Conservation (phyloP, 2,329 filamentous ascomycete genomes). For the Tolypocladium nubicola region DNA sequence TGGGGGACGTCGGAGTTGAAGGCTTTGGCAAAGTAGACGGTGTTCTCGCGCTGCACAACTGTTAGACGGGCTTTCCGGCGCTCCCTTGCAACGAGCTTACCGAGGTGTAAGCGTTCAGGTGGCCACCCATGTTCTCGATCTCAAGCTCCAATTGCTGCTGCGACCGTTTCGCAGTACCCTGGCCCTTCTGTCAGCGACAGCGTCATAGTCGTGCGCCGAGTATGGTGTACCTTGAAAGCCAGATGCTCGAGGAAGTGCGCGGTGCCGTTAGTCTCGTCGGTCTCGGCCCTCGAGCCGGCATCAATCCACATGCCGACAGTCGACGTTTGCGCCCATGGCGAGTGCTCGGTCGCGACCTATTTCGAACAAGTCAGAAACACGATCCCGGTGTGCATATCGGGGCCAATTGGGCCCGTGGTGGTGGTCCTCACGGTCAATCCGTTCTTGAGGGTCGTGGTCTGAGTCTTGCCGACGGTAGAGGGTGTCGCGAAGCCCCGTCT, state of each 20-base stretch:
- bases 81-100: slow-evolving; percentile 45
- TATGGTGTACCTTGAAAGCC: slow-evolving; percentile 80
- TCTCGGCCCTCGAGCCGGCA: slow-evolving; percentile 95
- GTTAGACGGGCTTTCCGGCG: slow-evolving; percentile 13
- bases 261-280: slow-evolving; percentile 96
- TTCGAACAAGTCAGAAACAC: slow-evolving; percentile 15
- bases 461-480: slow-evolving; percentile 69
- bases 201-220: neutral
- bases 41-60: slow-evolving; percentile 76
- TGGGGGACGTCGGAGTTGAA: slow-evolving; percentile 97
- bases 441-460: slow-evolving; percentile 94
- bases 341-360: slow-evolving; percentile 96
- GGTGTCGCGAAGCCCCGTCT: slow-evolving; percentile 86
- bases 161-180: slow-evolving; percentile 89
- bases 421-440: slow-evolving; percentile 71
- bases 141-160: slow-evolving; percentile 98
- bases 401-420: slow-evolving; percentile 26
- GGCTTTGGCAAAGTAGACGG: slow-evolving; percentile 98
- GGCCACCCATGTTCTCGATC: slow-evolving; percentile 99
- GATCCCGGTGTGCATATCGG: slow-evolving; percentile 7
- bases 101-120: slow-evolving; percentile 99
- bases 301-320: slow-evolving; percentile 99
- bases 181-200: neutral
- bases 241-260: slow-evolving; percentile 99
- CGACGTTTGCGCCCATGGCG: slow-evolving; percentile 94